These are phyloP conservation scores for Paecilomyces formosus DNA, from an alignment of 2,329 filamentous ascomycete species.

Conservation along the genomic window DNA sequence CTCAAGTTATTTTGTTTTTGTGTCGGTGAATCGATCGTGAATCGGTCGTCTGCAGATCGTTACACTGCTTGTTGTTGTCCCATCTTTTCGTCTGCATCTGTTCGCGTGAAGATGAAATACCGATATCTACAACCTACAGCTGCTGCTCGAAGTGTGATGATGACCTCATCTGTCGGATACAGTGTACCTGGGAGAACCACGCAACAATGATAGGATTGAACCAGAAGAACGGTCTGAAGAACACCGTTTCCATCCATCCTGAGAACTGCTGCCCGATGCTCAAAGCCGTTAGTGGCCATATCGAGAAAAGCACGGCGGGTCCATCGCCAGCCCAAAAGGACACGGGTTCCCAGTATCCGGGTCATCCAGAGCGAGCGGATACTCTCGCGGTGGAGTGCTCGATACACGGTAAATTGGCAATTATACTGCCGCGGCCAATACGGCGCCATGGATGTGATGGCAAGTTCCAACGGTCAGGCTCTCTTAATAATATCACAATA, in stretches of 20 bases:
- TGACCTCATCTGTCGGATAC: background rate
- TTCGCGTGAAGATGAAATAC: too few species aligned
- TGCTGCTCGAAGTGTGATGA: background rate
- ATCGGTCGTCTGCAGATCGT: background rate
- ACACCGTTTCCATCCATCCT: background rate
- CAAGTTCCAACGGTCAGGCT: background rate
- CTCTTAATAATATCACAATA: too few species aligned
- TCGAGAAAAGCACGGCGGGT: background rate
- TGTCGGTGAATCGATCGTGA: background rate
- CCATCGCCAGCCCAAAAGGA: background rate
- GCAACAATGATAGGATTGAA: background rate
- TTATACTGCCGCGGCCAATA: background rate
- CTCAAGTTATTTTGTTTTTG: background rate
- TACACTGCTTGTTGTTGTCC: background rate
- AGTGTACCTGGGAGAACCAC: background rate
- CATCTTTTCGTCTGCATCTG: background rate
- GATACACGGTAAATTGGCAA: background rate
- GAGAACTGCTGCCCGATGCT: background rate
- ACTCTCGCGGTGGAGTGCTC: background rate
- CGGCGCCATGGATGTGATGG: background rate
- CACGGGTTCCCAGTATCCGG: background rate
- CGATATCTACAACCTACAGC: too few species aligned
- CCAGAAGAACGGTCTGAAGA: background rate
- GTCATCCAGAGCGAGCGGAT: background rate
- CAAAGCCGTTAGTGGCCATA: background rate